These are phyloP conservation scores for Hanseniaspora pseudoguilliermondii DNA, from an alignment of 805 yeast genomes.

Conservation along the genomic window DNA sequence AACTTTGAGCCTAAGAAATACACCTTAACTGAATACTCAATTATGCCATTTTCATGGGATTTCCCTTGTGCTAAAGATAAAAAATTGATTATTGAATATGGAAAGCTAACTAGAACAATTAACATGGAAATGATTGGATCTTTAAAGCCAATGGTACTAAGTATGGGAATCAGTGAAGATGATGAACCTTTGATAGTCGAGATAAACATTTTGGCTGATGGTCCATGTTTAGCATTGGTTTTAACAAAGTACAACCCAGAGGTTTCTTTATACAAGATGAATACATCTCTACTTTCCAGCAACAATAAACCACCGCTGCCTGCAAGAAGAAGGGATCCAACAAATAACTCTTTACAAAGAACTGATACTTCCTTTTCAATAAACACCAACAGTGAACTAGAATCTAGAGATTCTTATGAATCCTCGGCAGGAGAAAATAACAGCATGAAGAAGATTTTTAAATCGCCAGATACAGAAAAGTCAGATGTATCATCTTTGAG, in stretches of 20 bases:
- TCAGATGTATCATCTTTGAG: constrained; percentile 10
- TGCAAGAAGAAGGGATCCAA: background rate
- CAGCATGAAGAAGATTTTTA: constrained; percentile 25
- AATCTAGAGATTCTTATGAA: constrained; percentile 13
- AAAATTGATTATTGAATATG: constrained; percentile 61
- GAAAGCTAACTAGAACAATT: constrained; percentile 61
- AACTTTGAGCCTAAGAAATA: constrained; percentile 65
- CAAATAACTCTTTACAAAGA: background rate
- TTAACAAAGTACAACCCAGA: constrained; percentile 72
- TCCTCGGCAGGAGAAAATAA: constrained; percentile 32
- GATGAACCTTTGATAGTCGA: constrained; percentile 46
- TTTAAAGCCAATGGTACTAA: constrained; percentile 70
- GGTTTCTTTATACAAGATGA: constrained; percentile 55
- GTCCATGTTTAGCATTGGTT: constrained; percentile 80
- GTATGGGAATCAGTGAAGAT: constrained; percentile 32
- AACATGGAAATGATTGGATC: constrained; percentile 90
- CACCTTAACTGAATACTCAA: constrained; percentile 74
- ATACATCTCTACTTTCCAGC: constrained; percentile 13
- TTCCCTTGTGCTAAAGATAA: constrained; percentile 81
- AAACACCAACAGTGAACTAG: background rate
- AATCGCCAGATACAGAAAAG: background rate
- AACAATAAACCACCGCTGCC: constrained; percentile 15
- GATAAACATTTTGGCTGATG: constrained; percentile 88
- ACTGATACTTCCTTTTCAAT: background rate
- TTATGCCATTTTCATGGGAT: constrained; percentile 98